Evolutionary conservation across 805 yeast species (phyloP).

Genomic region (Candida dendrica): DNA sequence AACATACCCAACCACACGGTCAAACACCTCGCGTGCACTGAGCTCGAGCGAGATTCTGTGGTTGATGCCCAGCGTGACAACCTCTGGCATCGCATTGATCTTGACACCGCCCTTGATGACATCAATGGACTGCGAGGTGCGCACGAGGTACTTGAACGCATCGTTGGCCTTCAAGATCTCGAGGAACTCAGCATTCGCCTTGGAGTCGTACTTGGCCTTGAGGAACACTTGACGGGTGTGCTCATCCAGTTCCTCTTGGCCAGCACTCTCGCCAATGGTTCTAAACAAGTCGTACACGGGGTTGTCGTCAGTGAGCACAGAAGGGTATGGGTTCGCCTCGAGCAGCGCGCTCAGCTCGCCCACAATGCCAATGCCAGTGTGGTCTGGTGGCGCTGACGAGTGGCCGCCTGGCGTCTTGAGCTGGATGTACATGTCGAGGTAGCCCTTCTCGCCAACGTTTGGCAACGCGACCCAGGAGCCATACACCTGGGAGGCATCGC

Average conservation of each 20-base stretch:
- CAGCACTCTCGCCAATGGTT: slow-evolving; percentile 6
- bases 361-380: slow-evolving; percentile 70
- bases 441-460: slow-evolving; percentile 58
- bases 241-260: slow-evolving; percentile 4
- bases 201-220: slow-evolving; percentile 26
- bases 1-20: slow-evolving; percentile 30
- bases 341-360: slow-evolving; percentile 48
- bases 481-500: slow-evolving; percentile 22
- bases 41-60: slow-evolving; percentile 57
- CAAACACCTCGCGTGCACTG: slow-evolving; percentile 29
- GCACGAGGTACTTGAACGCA: slow-evolving; percentile 32
- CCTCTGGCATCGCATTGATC: slow-evolving; percentile 67
- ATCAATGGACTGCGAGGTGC: slow-evolving; percentile 65
- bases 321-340: slow-evolving; percentile 44
- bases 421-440: slow-evolving; percentile 41
- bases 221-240: slow-evolving; percentile 17
- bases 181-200: slow-evolving; percentile 29
- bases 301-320: slow-evolving; percentile 41
- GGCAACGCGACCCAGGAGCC: slow-evolving; percentile 40
- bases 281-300: slow-evolving; percentile 49
- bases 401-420: slow-evolving; percentile 68
- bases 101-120: slow-evolving; percentile 64
- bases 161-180: slow-evolving; percentile 10
- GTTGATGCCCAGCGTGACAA: slow-evolving; percentile 44
- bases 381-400: slow-evolving; percentile 70